Evolutionary conservation across 2,329 filamentous ascomycete species (phyloP), one percentile per base, ranked within the genome.

Genomic region (Salinomyces thailandicus): DNA sequence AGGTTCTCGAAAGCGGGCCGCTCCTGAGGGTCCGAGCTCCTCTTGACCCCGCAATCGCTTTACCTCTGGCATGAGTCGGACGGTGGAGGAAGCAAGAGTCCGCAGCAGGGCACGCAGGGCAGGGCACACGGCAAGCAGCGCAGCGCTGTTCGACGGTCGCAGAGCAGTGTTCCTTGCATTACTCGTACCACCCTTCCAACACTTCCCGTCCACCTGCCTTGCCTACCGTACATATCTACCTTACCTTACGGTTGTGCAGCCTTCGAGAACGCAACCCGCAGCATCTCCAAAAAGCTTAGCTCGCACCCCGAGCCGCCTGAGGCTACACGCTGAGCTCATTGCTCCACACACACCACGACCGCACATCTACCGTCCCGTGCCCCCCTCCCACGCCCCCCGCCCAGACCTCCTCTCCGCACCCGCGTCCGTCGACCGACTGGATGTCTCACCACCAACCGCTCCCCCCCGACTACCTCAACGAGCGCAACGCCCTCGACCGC

Each of bases 401-500:
- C 22, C 9, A 9, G 22, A 9, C 22, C n/a, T 26, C 22, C 22
- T n/a, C 22, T 26, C n/a, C 22, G 22, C 22, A n/a, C 22, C 9
- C 22, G 22, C 22, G n/a, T n/a, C n/a, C n/a, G n/a, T n/a, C n/a
- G n/a, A n/a, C n/a, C n/a, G n/a, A n/a, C n/a, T n/a, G n/a, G n/a
- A 24, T 24, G 20, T 7, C 20, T 7, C 20, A 24, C 7, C 20
- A 24, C 7, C 20, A 24, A 50, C 50, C 50, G 37, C 62, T 73
- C 41, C 68, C 71, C 52, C 53, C 63, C 57, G 62, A 71, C 66
- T 74, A 78, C 62, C 64, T 68, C 58, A 66, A 72, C 61, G 73
- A 78, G 60, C 74, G 79, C 62, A 67, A 75, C 59, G 67, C 69
- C 53, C 72, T 81, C 58, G 73, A 74, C 55, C 68, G 69, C 61